These are phyloP conservation scores for Thelephora ganbajun DNA, from an alignment of 768 basidiomycete genomes.

Conservation along the genomic window DNA sequence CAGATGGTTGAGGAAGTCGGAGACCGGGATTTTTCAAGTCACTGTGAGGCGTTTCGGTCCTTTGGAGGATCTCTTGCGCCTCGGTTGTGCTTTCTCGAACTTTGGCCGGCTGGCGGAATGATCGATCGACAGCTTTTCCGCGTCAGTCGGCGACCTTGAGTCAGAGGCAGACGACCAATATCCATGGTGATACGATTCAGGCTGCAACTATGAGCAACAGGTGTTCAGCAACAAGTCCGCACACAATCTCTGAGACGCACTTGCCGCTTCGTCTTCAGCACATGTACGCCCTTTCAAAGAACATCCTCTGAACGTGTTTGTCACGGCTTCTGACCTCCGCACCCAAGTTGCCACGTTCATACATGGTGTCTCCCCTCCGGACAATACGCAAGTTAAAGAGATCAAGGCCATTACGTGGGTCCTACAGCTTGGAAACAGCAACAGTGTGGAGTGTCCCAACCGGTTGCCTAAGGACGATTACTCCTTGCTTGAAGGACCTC, in stretches of 20 bases:
- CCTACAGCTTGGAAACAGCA: slow-evolving; percentile 95
- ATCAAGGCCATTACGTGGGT: slow-evolving; percentile 96
- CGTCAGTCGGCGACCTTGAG: too few relatives aligned
- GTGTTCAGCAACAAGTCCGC: slow-evolving; percentile 99
- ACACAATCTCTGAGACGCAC: slow-evolving; percentile 95
- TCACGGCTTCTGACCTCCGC: slow-evolving; percentile 84
- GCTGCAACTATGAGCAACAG: slow-evolving; percentile 92
- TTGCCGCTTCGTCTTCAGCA: slow-evolving; percentile 92
- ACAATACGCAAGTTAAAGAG: slow-evolving; percentile 98
- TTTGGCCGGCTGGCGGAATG: too few relatives aligned
- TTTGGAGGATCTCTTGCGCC: too few relatives aligned
- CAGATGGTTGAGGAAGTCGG: too few relatives aligned
- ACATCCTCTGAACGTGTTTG: slow-evolving; percentile 88
- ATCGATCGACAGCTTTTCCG: too few relatives aligned
- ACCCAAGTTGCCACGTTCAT: slow-evolving; percentile 93
- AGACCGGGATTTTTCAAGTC: too few relatives aligned
- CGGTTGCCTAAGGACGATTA: slow-evolving; percentile 91
- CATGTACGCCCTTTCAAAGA: slow-evolving; percentile 97
- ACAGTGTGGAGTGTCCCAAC: slow-evolving; percentile 82
- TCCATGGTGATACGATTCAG: slow-evolving; percentile 93
- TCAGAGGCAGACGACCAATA: slow-evolving; percentile 95
- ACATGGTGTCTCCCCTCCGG: slow-evolving; percentile 85
- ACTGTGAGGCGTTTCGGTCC: too few relatives aligned
- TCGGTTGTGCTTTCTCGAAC: too few relatives aligned
- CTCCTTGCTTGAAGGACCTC: slow-evolving; percentile 84